Evolutionary conservation across 192 early-diverging fungal species (phyloP).

Genomic region (Backusella tuberculispora): DNA sequence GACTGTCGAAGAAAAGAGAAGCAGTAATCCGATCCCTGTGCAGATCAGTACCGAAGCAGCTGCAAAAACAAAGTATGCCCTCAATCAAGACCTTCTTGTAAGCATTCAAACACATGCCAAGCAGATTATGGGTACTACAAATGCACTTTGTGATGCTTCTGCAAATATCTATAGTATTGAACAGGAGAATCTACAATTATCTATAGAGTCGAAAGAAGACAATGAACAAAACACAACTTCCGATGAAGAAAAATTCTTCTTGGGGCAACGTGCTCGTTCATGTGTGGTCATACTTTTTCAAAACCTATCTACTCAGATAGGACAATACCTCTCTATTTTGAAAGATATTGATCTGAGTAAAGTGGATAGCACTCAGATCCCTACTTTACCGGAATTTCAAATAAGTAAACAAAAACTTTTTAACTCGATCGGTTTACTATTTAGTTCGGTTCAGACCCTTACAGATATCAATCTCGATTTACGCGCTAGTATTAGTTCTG

Average conservation of each 20-base stretch:
- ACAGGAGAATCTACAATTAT: neutral
- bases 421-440: slow-evolving; percentile 35
- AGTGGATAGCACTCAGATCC: slow-evolving; percentile 19
- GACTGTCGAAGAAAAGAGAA: neutral
- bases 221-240: neutral
- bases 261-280: slow-evolving; percentile 9
- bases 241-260: neutral
- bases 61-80: slow-evolving; percentile 28
- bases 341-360: slow-evolving; percentile 30
- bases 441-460: slow-evolving; percentile 32
- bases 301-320: slow-evolving; percentile 31
- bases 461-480: slow-evolving; percentile 24
- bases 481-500: neutral
- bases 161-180: slow-evolving; percentile 22
- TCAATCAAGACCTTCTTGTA: slow-evolving; percentile 36
- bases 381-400: slow-evolving; percentile 26
- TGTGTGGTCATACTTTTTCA: slow-evolving; percentile 26
- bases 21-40: neutral
- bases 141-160: slow-evolving; percentile 29
- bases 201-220: neutral
- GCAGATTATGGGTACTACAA: slow-evolving; percentile 34
- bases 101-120: slow-evolving; percentile 36
- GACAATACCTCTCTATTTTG: slow-evolving; percentile 33
- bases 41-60: neutral
- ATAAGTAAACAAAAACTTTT: slow-evolving; percentile 41